Conservation (phyloP, 2,329 filamentous ascomycete genomes). For the Colletotrichum tropicale region DNA sequence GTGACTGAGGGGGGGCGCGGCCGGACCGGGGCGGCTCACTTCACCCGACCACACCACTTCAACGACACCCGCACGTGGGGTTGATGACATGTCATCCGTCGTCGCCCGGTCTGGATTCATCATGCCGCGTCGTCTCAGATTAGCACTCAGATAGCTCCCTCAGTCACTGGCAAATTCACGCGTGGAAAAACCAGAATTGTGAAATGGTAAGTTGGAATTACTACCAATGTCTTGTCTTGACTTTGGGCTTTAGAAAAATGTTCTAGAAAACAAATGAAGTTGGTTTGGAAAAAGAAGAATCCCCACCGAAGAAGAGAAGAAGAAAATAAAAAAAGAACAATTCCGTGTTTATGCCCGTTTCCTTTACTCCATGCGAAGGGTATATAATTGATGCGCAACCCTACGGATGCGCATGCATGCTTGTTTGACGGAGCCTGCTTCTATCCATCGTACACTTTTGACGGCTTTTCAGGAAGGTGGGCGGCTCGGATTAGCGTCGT, state of each 20-base stretch:
- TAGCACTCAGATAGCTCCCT: not conserved
- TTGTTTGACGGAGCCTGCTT: not conserved
- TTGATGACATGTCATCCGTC: not conserved
- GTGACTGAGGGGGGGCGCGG: not conserved
- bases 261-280: not conserved
- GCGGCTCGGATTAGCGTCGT: not conserved
- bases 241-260: not conserved
- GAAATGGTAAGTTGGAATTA: not conserved
- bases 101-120: not conserved
- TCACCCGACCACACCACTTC: conserved; percentile 3
- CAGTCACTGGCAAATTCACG: not conserved
- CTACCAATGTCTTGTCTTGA: not conserved
- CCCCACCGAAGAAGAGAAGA: not conserved
- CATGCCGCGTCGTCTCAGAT: not conserved
- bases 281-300: not conserved
- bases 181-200: not conserved
- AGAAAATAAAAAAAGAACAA: not conserved
- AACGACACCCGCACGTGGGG: not conserved
- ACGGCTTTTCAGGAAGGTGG: not conserved
- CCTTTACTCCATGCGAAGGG: conserved; percentile 20
- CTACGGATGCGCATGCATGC: not conserved
- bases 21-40: not conserved
- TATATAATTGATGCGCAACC: conserved; percentile 14
- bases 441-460: conserved; percentile 8
- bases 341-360: conserved; percentile 14